These are phyloP conservation scores for Aspergillus melleus DNA, from an alignment of 2,329 filamentous ascomycete genomes.

Conservation along the genomic window DNA sequence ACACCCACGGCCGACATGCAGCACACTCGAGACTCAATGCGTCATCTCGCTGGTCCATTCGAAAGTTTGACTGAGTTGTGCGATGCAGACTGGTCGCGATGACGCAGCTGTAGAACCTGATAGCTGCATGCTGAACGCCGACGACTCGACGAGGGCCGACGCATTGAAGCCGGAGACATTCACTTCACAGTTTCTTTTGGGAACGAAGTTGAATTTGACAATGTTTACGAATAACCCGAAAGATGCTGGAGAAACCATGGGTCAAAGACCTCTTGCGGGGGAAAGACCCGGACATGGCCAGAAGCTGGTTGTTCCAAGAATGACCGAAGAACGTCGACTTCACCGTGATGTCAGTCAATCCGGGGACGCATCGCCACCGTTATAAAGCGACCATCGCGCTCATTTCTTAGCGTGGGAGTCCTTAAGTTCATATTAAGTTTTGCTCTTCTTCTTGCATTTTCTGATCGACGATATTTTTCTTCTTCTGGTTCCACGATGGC, in stretches of 20 bases:
- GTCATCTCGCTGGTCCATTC: not conserved
- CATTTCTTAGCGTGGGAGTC: no score
- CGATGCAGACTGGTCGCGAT: not conserved
- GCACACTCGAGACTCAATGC: not conserved
- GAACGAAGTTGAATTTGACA: no score
- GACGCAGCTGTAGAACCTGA: not conserved
- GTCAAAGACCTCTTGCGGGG: not conserved
- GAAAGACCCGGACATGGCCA: no score
- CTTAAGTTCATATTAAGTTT: no score
- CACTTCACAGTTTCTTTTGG: no score
- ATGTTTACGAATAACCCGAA: not conserved
- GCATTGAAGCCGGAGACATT: no score
- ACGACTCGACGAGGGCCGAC: no score
- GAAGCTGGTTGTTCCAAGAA: not conserved
- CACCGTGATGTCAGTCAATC: slow-evolving; percentile 21
- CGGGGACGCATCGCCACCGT: not conserved
- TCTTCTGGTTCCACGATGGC: slow-evolving; percentile 46
- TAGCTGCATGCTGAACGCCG: not conserved
- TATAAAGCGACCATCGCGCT: no score
- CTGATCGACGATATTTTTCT: not conserved
- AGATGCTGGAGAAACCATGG: not conserved
- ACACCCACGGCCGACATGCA: not conserved
- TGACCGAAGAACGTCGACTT: slow-evolving; percentile 9
- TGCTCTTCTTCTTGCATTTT: not conserved
- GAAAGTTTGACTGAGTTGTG: not conserved